Conservation (phyloP, 352 stramenopile genomes). For the Phytophthora meadii region DNA sequence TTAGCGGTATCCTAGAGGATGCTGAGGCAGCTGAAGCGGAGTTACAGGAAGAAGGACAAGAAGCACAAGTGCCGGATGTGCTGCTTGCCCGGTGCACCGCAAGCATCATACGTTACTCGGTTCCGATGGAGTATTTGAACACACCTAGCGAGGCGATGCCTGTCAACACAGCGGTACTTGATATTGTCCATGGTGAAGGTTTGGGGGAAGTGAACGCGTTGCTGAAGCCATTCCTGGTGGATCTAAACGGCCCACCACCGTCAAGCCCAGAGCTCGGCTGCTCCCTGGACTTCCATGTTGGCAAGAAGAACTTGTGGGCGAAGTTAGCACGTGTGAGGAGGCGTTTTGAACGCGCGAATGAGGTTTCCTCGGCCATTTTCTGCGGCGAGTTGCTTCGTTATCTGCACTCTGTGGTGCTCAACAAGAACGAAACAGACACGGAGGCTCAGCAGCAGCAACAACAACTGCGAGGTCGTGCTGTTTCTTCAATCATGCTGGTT, state of each 20-base stretch:
- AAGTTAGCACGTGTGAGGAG: slow-evolving; percentile 51
- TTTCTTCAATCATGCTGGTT: slow-evolving; percentile 61
- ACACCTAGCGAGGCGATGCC: slow-evolving; percentile 66
- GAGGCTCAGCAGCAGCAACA: slow-evolving; percentile 58
- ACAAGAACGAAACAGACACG: slow-evolving; percentile 71
- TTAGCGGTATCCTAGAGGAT: slow-evolving; percentile 60
- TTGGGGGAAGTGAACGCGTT: slow-evolving; percentile 57
- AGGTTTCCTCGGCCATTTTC: slow-evolving; percentile 69
- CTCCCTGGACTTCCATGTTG: slow-evolving; percentile 57
- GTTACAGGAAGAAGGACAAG: slow-evolving; percentile 15
- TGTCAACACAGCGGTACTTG: slow-evolving; percentile 47
- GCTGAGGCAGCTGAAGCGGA: slow-evolving; percentile 46
- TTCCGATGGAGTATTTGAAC: slow-evolving; percentile 63
- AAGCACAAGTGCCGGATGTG: slow-evolving; percentile 44
- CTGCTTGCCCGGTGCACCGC: slow-evolving; percentile 58
- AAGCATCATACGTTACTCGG: slow-evolving; percentile 58
- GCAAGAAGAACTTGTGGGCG: slow-evolving; percentile 66
- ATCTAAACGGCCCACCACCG: slow-evolving; percentile 48
- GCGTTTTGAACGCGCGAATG: slow-evolving; percentile 70
- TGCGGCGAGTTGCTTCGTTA: slow-evolving; percentile 72
- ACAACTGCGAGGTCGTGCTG: slow-evolving; percentile 51
- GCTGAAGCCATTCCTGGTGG: slow-evolving; percentile 62
- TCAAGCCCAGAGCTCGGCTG: slow-evolving; percentile 47
- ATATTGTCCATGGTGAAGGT: slow-evolving; percentile 56
- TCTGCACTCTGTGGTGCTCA: slow-evolving; percentile 70